A percentile compares a stretch with the other conserved stretches of the same genome.
phyloP scores from a whole-genome alignment of 805 yeast genomes.

The Candida hungchunana region DNA sequence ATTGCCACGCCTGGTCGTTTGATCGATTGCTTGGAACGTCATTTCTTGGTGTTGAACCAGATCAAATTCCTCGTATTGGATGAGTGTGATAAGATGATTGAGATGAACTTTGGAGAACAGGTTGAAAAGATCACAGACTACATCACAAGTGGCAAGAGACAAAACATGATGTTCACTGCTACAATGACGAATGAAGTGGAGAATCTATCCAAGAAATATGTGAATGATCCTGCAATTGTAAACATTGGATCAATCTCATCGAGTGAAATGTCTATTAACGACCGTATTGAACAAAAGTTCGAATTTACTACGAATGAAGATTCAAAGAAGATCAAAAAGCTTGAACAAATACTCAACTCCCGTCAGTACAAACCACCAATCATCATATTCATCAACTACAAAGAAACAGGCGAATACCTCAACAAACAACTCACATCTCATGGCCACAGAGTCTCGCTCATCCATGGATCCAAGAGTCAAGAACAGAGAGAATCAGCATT shows the following conservation, averaged over 20 bases:
- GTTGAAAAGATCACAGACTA: conserved; percentile 53
- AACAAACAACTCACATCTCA: conserved; percentile 44
- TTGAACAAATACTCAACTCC: conserved; percentile 35
- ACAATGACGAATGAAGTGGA: conserved; percentile 80
- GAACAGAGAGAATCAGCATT: conserved; percentile 80
- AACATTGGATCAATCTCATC: conserved; percentile 58
- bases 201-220: conserved; percentile 56
- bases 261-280: conserved; percentile 30
- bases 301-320: conserved; percentile 41
- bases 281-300: conserved; percentile 66
- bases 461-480: conserved; percentile 88
- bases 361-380: conserved; percentile 46
- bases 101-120: conserved; percentile 87
- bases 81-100: conserved; percentile 95
- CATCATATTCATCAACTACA: conserved; percentile 79
- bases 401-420: conserved; percentile 65
- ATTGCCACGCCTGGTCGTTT: conserved; percentile 95
- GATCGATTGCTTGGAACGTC: conserved; percentile 71
- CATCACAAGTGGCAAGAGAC: conserved; percentile 46
- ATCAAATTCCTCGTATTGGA: conserved; percentile 75
- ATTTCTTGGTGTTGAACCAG: conserved; percentile 53
- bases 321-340: conserved; percentile 39
- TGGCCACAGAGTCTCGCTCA: conserved; percentile 49
- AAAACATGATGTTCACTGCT: conserved; percentile 91
- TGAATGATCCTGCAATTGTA: conserved; percentile 57